Conservation (phyloP, 345 rosid species). For the Nasturtium officinale region DNA sequence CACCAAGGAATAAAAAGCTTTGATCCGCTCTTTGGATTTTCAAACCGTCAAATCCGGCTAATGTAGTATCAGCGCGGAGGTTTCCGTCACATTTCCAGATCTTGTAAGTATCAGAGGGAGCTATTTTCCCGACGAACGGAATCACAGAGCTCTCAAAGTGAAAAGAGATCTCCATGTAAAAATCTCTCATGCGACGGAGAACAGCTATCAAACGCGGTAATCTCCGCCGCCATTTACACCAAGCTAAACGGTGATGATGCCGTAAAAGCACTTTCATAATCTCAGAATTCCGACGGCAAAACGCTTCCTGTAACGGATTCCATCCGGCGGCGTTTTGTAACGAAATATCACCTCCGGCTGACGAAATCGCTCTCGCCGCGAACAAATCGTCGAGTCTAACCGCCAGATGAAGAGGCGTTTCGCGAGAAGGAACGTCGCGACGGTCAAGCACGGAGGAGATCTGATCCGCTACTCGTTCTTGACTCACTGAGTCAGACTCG, state of each 20-base stretch:
- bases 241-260: constrained; percentile 81
- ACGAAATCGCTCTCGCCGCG: constrained; percentile 58
- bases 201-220: constrained; percentile 77
- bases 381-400: constrained; percentile 66
- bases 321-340: constrained; percentile 87
- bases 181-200: constrained; percentile 96
- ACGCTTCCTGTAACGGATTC: constrained; percentile 94
- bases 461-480: constrained; percentile 72
- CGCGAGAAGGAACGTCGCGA: constrained; percentile 81
- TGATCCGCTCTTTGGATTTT: constrained; percentile 95
- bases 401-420: constrained; percentile 90
- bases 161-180: constrained; percentile 97
- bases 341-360: constrained; percentile 82
- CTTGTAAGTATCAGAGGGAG: constrained; percentile 95
- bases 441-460: constrained; percentile 79
- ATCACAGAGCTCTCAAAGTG: constrained; percentile 97
- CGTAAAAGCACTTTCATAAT: constrained; percentile 61
- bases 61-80: constrained; percentile 89
- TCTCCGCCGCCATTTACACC: constrained; percentile 94
- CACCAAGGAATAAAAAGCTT: constrained; percentile 93
- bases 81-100: constrained; percentile 99
- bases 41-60: constrained; percentile 95
- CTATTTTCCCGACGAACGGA: constrained; percentile 89
- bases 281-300: constrained; percentile 73
- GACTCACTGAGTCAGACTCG: constrained; percentile 67